Evolutionary conservation across 78 protist genomes (phyloP).

Genomic region (Dictyostelium intermedium): DNA sequence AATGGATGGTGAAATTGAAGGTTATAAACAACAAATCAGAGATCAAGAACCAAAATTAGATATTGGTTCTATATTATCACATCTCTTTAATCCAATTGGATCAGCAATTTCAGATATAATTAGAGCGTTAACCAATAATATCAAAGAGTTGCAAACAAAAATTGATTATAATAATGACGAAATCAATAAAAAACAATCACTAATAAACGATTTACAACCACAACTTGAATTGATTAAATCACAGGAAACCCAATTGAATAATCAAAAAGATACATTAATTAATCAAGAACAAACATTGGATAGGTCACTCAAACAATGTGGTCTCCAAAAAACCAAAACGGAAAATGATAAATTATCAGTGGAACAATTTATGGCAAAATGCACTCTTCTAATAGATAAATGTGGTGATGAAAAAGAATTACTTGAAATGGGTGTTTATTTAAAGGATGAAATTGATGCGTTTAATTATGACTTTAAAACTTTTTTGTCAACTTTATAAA

Average conservation of each 20-base stretch:
- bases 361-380: background rate
- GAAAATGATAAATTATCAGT: background rate
- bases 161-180: background rate
- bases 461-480: background rate
- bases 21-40: background rate
- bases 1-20: background rate
- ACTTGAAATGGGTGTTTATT: background rate
- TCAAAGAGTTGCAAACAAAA: background rate
- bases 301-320: background rate
- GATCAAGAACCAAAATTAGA: background rate
- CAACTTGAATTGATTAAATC: background rate
- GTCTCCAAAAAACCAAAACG: background rate
- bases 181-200: background rate
- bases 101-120: background rate
- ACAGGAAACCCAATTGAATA: background rate
- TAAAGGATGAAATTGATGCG: background rate
- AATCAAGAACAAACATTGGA: background rate
- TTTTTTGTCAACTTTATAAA: too few species aligned
- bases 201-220: background rate
- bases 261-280: background rate
- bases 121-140: background rate
- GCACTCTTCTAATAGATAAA: background rate
- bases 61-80: background rate
- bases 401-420: background rate
- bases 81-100: background rate